Evolutionary conservation across 768 basidiomycete genomes (phyloP).

Genomic region (Hemileccinum rubropunctum): DNA sequence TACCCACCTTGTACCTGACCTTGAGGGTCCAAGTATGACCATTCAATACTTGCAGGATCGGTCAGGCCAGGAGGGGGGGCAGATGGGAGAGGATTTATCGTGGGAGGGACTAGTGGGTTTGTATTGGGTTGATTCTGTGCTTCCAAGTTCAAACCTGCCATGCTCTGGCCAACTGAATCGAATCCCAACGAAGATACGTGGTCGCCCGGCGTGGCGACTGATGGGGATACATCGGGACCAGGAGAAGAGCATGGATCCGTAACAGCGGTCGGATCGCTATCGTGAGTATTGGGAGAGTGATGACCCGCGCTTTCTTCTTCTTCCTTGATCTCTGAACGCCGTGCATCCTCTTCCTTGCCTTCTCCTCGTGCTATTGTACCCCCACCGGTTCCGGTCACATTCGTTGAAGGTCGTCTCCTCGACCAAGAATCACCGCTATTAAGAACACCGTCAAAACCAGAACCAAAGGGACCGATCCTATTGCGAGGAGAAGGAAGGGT

Average conservation of each 20-base stretch:
- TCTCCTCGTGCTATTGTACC: constrained; percentile 39
- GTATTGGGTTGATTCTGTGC: constrained; percentile 6
- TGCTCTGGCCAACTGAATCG: constrained; percentile 8
- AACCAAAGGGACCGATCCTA: constrained; percentile 52
- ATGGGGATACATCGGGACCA: constrained; percentile 6
- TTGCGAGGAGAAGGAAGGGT: constrained; percentile 61
- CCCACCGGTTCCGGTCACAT: constrained; percentile 41
- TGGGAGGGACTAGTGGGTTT: constrained; percentile 5
- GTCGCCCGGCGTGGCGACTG: constrained; percentile 3
- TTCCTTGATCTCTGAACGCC: constrained; percentile 54
- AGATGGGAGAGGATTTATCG: constrained; percentile 14
- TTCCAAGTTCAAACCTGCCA: constrained; percentile 17
- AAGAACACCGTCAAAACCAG: constrained; percentile 74
- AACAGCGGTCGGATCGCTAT: constrained; percentile 4
- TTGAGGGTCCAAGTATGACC: constrained; percentile 91
- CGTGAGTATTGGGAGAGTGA: constrained; percentile 5
- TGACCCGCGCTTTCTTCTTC: constrained; percentile 43
- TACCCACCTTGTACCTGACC: constrained; percentile 84
- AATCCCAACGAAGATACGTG: constrained; percentile 11
- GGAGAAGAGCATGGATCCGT: constrained; percentile 13
- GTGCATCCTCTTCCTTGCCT: constrained; percentile 38
- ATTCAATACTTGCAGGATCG: constrained; percentile 66
- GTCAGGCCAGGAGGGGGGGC: constrained; percentile 45
- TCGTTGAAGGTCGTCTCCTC: constrained; percentile 60
- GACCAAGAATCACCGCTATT: constrained; percentile 68